Conservation (phyloP, 1,139 yeast genomes). For the Suhomyces coccinellae region DNA sequence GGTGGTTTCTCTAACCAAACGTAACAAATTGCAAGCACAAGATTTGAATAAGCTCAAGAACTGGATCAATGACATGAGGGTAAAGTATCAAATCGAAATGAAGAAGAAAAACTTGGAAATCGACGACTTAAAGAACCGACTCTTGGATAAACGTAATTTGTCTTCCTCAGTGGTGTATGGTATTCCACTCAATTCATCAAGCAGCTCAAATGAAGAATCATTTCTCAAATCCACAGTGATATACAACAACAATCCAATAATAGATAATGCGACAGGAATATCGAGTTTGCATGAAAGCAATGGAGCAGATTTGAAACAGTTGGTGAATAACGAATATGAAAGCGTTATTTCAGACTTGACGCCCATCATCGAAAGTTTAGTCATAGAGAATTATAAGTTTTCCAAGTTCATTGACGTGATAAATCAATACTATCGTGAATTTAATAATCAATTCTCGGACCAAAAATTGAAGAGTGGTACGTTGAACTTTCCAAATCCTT, state of each 20-base stretch:
- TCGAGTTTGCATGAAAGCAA: background rate
- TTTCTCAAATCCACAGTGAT: slow-evolving; percentile 29
- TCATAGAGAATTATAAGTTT: slow-evolving; percentile 41
- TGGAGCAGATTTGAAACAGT: slow-evolving; percentile 2
- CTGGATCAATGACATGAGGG: slow-evolving; percentile 34
- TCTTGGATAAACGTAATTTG: slow-evolving; percentile 37
- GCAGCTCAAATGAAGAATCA: slow-evolving; percentile 5
- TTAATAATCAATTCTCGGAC: slow-evolving; percentile 28
- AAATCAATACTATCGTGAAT: slow-evolving; percentile 29
- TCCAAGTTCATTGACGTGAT: slow-evolving; percentile 34
- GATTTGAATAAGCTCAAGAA: slow-evolving; percentile 32
- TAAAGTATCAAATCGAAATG: slow-evolving; percentile 43
- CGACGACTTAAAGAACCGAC: slow-evolving; percentile 39
- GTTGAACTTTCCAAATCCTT: slow-evolving; percentile 33
- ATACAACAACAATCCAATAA: slow-evolving; percentile 36
- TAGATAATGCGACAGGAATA: slow-evolving; percentile 27
- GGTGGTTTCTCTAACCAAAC: slow-evolving; percentile 22
- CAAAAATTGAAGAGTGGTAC: slow-evolving; percentile 16
- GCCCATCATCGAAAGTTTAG: slow-evolving; percentile 39
- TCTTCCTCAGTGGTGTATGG: slow-evolving; percentile 37
- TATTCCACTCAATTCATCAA: slow-evolving; percentile 15
- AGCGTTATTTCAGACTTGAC: slow-evolving; percentile 40
- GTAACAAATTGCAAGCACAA: slow-evolving; percentile 31
- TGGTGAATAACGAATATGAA: slow-evolving; percentile 38
- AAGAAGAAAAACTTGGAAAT: slow-evolving; percentile 40